Evolutionary conservation across 208 protist species (phyloP).

Genomic region (Endotrypanum monterogeii): DNA sequence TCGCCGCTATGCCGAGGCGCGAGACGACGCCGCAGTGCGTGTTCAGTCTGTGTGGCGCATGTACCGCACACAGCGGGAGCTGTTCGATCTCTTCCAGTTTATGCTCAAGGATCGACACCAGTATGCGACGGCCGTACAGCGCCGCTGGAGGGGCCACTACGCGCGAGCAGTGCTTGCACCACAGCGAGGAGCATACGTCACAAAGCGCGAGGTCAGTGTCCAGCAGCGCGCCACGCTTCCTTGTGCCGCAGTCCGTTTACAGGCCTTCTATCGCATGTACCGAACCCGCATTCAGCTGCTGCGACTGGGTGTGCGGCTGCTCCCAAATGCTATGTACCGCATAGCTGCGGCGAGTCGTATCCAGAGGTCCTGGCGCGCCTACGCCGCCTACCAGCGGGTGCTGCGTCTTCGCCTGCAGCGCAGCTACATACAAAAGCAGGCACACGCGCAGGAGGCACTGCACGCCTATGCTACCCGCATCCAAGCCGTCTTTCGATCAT

Average conservation of each 20-base stretch:
- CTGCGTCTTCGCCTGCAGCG: slow-evolving; percentile 31
- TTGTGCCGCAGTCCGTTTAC: slow-evolving; percentile 37
- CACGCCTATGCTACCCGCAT: slow-evolving; percentile 61
- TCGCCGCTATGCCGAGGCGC: slow-evolving; percentile 10
- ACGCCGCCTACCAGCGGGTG: slow-evolving; percentile 33
- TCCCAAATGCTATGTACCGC: slow-evolving; percentile 9
- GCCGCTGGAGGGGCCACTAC: slow-evolving; percentile 44
- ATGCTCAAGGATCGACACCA: slow-evolving; percentile 55
- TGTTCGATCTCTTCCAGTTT: slow-evolving; percentile 42
- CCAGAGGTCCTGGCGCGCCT: slow-evolving; percentile 52
- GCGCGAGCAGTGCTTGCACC: slow-evolving; percentile 16
- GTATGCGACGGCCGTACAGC: slow-evolving; percentile 53
- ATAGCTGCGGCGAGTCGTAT: slow-evolving; percentile 38
- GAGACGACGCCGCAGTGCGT: slow-evolving; percentile 42
- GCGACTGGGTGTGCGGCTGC: slow-evolving; percentile 1
- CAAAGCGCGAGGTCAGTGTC: background rate
- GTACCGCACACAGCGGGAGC: slow-evolving; percentile 15
- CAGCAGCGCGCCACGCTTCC: slow-evolving; percentile 23
- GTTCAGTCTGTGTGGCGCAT: slow-evolving; percentile 75
- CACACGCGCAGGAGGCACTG: slow-evolving; percentile 36
- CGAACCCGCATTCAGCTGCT: slow-evolving; percentile 27
- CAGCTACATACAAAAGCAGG: slow-evolving; percentile 3
- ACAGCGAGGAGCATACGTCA: background rate
- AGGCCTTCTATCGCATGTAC: slow-evolving; percentile 67
- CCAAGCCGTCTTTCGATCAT: slow-evolving; percentile 41